Base-by-base conservation (phyloP, 371 early-diverging fungal species). In the Conidiobolus incongruus region DNA sequence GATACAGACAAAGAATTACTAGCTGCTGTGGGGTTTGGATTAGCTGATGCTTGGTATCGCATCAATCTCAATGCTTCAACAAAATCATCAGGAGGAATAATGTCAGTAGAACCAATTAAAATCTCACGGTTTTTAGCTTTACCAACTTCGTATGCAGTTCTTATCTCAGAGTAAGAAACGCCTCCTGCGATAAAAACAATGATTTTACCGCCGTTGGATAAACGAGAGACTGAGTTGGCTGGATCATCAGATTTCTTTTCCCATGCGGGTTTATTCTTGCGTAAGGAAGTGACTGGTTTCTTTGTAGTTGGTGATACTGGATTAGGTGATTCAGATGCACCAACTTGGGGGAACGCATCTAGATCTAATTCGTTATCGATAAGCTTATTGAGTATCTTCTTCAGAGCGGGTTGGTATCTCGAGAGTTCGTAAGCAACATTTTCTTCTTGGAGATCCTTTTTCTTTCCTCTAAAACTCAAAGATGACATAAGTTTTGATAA, bases 131-230 rank as follows among this genome's bases (percentile, higher is more conserved):
- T 68, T 50, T 59, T 60, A 8, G 68, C 64, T 23, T 70, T 63
- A 19, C 73, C 57, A 6, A 93, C 52, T 45, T 91, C 93, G 54
- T 92, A 85, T 12, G 72, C 68, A 2, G 80, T 55, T 23, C 94
- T 70, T 40, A 91, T 74, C 54, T 95, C 97, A 12, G 88, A 80
- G 35, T 79, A 80, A 4, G 96, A 88, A 39, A 87, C 59, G 12
- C 95, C 97, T 20, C 97, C 95, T 11, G 85, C 75, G 35, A 89
- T 65, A 51, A 91, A 97, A 6, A 94, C 61, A 49, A 45, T 44
- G 43, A 44, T 47, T 12, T 38, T 35, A 4, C 49, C 48, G 16
- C 37, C 52, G 4, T n/a, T n/a, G 2, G 43, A 3, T 23, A 26
- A 8, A 10, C 16, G n/a, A 13, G 37, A 7, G 3, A 8, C 26